Evolutionary conservation across 2,329 filamentous ascomycete species (phyloP).

Genomic region (Aspergillus hortae): DNA sequence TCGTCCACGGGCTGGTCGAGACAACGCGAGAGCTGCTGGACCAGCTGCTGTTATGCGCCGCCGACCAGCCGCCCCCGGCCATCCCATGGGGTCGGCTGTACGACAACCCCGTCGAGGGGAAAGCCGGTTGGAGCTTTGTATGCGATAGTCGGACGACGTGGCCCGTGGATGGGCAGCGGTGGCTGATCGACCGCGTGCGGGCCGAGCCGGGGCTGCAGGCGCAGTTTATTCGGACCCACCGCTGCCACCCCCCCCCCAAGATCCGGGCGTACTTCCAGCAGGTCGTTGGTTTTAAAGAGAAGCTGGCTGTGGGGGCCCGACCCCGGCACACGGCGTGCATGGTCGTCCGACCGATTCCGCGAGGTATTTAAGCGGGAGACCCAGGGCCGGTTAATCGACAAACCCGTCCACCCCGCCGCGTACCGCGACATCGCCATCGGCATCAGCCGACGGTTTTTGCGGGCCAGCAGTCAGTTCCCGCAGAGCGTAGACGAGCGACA

Average conservation of each 20-base stretch:
- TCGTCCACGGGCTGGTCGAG: not conserved
- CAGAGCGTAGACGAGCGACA: not conserved
- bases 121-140: constrained; percentile 2
- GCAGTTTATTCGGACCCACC: not conserved
- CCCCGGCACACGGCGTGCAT: not conserved
- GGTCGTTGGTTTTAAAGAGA: constrained; percentile 2
- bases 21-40: not conserved
- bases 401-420: not conserved
- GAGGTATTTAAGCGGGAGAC: not conserved
- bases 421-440: constrained; percentile 8
- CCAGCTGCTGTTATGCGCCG: too few relatives aligned
- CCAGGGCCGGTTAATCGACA: not conserved
- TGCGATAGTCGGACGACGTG: not conserved
- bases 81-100: not conserved
- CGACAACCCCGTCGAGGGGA: not conserved
- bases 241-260: not conserved
- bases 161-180: not conserved
- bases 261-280: not conserved
- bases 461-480: constrained; percentile 2
- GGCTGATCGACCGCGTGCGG: not conserved
- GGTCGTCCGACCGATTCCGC: not conserved
- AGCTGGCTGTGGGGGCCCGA: not conserved
- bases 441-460: constrained; percentile 8
- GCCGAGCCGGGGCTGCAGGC: not conserved
- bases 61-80: not conserved